Conservation (phyloP, 306 rosid species). For the Castanea crenata region DNA sequence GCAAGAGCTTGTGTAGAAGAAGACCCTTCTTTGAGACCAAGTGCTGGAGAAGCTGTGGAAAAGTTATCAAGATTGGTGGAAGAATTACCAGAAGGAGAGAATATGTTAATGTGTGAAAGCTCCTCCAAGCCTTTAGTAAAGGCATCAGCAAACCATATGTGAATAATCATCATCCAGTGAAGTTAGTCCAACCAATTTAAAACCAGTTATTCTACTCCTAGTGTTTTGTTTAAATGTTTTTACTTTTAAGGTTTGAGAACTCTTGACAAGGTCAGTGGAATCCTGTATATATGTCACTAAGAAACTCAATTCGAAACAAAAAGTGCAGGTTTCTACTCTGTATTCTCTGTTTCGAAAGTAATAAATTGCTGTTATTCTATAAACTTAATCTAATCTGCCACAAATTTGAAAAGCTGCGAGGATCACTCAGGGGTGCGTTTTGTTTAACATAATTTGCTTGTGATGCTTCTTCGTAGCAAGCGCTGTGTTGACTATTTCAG, state of each 20-base stretch:
- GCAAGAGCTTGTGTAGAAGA: conserved; percentile 75
- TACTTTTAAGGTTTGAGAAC: background rate
- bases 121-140: conserved; percentile 69
- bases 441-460: background rate
- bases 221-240: background rate
- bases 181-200: background rate
- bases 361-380: background rate
- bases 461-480: background rate
- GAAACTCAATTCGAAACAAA: conserved; percentile 28
- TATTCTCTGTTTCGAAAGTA: conserved; percentile 15
- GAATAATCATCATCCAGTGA: conserved; percentile 14
- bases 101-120: conserved; percentile 52
- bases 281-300: conserved; percentile 19
- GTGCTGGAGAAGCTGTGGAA: conserved; percentile 62
- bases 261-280: background rate
- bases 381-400: background rate
- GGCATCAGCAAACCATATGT: conserved; percentile 40
- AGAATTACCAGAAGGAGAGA: conserved; percentile 50
- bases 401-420: background rate
- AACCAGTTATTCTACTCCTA: background rate
- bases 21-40: conserved; percentile 64
- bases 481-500: background rate
- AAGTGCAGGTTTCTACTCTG: conserved; percentile 14
- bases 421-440: background rate
- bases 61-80: conserved; percentile 62